Percentiles rank a stretch among this genome's conserved stretches.
Conservation (phyloP, 768 basidiomycete genomes). For the Cantharellus anzutake region DNA sequence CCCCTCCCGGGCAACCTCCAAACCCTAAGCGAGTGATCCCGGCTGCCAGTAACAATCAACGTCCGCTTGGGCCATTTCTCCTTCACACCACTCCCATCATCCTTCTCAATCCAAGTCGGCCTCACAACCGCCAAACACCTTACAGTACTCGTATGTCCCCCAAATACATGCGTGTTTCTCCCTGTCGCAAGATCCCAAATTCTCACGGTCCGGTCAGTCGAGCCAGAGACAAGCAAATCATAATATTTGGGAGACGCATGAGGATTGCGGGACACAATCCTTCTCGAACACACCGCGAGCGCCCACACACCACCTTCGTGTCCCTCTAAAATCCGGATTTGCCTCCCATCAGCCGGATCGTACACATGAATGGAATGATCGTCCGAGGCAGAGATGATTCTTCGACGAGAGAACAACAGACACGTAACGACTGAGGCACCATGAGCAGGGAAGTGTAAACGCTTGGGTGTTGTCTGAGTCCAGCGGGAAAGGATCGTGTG, state of each 20-base stretch:
- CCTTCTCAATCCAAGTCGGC: slow-evolving; percentile 70
- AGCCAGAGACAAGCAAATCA: slow-evolving; percentile 56
- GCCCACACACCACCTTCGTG: slow-evolving; percentile 30
- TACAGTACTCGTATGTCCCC: slow-evolving; percentile 92
- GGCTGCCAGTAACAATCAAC: slow-evolving; percentile 52
- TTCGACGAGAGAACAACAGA: slow-evolving; percentile 81
- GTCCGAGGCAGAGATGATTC: slow-evolving; percentile 93
- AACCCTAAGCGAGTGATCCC: slow-evolving; percentile 45
- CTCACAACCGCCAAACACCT: slow-evolving; percentile 91
- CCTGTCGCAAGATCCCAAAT: slow-evolving; percentile 76
- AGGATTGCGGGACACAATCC: slow-evolving; percentile 16
- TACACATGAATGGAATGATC: slow-evolving; percentile 95
- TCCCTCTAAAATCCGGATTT: slow-evolving; percentile 35
- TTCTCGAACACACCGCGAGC: slow-evolving; percentile 20
- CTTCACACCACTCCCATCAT: slow-evolving; percentile 37
- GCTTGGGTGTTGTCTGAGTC: slow-evolving; percentile 28
- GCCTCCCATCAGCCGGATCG: slow-evolving; percentile 63
- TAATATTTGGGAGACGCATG: slow-evolving; percentile 2
- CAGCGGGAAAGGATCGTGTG: slow-evolving; percentile 49
- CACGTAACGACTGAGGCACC: slow-evolving; percentile 88
- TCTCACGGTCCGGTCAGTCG: slow-evolving; percentile 82
- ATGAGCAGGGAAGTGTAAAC: slow-evolving; percentile 71
- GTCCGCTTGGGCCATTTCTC: slow-evolving; percentile 60
- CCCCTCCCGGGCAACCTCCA: slow-evolving; percentile 50
- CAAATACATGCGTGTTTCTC: slow-evolving; percentile 79